Evolutionary conservation across 2,329 filamentous ascomycete genomes (phyloP).

Genomic region (Leptographium flavum): DNA sequence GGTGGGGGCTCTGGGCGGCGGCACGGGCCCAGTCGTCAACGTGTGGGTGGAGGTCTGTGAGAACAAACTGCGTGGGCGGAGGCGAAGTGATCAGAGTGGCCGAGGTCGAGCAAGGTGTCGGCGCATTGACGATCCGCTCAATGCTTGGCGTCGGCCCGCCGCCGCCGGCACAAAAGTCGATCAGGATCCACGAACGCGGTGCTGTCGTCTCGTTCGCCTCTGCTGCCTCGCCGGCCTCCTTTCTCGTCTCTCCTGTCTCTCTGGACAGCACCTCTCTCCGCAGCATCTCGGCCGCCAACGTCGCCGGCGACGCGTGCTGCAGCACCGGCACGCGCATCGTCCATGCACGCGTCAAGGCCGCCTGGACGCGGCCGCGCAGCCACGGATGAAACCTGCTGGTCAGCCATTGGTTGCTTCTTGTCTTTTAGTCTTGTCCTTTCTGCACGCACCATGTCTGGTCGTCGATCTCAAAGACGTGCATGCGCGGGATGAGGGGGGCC

Average conservation of each 20-base stretch:
- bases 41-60: constrained; percentile 54
- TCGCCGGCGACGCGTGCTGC: constrained; percentile 42
- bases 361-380: constrained; percentile 50
- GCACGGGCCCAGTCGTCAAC: constrained; percentile 42
- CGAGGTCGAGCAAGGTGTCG: too few relatives aligned
- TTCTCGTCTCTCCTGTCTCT: background rate
- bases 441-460: constrained; percentile 46
- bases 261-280: constrained; percentile 9
- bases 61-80: constrained; percentile 34
- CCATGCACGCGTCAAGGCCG: constrained; percentile 51
- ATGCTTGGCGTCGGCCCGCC: constrained; percentile 57
- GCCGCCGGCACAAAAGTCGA: constrained; percentile 65
- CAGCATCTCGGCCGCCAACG: constrained; percentile 44
- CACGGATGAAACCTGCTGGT: constrained; percentile 46
- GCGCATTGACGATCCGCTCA: constrained; percentile 45
- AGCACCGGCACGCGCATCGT: constrained; percentile 41
- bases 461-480: constrained; percentile 54
- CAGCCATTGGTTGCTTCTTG: background rate
- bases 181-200: constrained; percentile 36
- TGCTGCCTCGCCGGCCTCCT: background rate
- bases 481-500: constrained; percentile 25
- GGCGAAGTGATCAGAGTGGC: too few relatives aligned
- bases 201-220: background rate
- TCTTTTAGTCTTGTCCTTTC: background rate
- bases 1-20: constrained; percentile 33